Percentiles rank a stretch among this genome's conserved stretches.
These are phyloP conservation scores for Hypericum androsaemum DNA, from an alignment of 345 rosid species.

Conservation along the genomic window DNA sequence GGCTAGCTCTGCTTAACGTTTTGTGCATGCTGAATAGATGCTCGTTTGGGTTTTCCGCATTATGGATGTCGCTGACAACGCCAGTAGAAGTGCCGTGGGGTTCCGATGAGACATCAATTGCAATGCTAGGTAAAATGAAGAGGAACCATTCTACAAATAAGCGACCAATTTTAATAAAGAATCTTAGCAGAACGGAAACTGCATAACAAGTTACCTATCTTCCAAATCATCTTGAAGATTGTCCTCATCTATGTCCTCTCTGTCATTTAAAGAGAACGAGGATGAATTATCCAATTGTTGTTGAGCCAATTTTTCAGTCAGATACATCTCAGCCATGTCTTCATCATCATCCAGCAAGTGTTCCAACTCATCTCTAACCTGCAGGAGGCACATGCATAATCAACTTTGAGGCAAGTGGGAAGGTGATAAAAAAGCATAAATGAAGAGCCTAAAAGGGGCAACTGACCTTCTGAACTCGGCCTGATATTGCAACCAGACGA, in stretches of 20 bases:
- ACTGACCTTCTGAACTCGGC: conserved; percentile 70
- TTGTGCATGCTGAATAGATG: conserved; percentile 37
- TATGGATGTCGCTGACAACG: conserved; percentile 33
- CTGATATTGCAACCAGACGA: conserved; percentile 56
- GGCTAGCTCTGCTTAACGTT: conserved; percentile 44
- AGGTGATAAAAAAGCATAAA: no score
- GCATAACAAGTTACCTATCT: conserved; percentile 35
- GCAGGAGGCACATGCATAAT: conserved; percentile 7
- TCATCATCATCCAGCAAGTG: conserved; percentile 91
- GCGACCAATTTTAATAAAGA: neutral
- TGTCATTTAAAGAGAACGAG: conserved; percentile 43
- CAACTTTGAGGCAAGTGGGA: no score
- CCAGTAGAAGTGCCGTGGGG: conserved; percentile 23
- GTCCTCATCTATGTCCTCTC: conserved; percentile 42
- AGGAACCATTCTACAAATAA: conserved; percentile 4
- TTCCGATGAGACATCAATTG: conserved; percentile 36
- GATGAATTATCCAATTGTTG: conserved; percentile 56
- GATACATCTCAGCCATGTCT: conserved; percentile 98
- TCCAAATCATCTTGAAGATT: conserved; percentile 38
- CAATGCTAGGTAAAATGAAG: conserved; percentile 28
- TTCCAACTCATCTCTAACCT: conserved; percentile 93
- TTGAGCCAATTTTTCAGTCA: conserved; percentile 64
- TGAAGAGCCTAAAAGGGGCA: no score
- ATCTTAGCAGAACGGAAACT: neutral
- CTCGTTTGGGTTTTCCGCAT: conserved; percentile 29